Conservation (phyloP, 148 eudicot genomes). For the Diospyros lotus region DNA sequence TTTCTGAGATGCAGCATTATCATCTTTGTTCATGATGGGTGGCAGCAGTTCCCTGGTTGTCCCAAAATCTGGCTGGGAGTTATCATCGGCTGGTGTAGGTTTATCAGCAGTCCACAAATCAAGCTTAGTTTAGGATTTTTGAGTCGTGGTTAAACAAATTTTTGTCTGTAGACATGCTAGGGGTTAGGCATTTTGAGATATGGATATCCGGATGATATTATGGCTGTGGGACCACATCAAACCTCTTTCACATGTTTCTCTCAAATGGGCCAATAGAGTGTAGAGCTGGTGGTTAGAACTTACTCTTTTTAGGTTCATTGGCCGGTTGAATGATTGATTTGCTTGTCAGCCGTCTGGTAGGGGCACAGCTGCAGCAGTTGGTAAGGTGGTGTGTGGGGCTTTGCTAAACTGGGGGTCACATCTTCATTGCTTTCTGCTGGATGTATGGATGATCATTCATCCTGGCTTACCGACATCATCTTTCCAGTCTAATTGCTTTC, state of each 20-base stretch:
- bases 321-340: too few relatives aligned
- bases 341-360: too few relatives aligned
- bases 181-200: not conserved
- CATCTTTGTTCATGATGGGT: not conserved
- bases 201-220: too few relatives aligned
- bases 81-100: conserved; percentile 9
- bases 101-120: conserved; percentile 2
- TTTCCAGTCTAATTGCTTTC: not conserved
- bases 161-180: conserved; percentile 11
- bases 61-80: not conserved
- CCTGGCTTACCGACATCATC: not conserved
- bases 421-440: not conserved
- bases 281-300: too few relatives aligned
- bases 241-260: too few relatives aligned
- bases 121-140: conserved; percentile 6
- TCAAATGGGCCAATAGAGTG: too few relatives aligned
- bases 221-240: too few relatives aligned
- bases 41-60: not conserved
- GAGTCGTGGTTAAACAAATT: not conserved
- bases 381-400: too few relatives aligned
- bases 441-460: not conserved
- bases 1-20: not conserved
- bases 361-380: too few relatives aligned
- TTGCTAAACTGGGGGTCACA: too few relatives aligned
- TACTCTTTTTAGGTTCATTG: too few relatives aligned